These are phyloP conservation scores for Geotrichum fermentans DNA, from an alignment of 1,139 yeast species.

Conservation along the genomic window DNA sequence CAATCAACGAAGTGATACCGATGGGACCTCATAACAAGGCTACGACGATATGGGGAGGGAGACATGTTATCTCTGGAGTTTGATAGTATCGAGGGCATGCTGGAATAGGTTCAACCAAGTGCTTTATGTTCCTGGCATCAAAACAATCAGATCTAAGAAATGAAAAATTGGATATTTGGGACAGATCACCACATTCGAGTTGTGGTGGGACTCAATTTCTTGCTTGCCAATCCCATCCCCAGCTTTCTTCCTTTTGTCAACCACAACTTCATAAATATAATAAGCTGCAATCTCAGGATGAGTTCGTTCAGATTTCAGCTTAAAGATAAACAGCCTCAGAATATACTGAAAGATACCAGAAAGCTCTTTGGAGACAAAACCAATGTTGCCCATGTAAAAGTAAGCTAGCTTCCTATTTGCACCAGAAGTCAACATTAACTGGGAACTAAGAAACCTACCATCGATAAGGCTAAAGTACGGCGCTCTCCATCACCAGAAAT, in stretches of 20 bases:
- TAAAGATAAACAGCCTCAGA: constrained; percentile 13
- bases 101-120: too few relatives aligned
- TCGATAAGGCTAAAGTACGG: background rate
- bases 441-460: background rate
- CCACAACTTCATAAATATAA: background rate
- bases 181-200: background rate
- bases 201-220: background rate
- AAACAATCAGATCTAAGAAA: too few relatives aligned
- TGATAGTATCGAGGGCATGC: background rate
- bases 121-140: too few relatives aligned
- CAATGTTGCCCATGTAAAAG: constrained; percentile 5
- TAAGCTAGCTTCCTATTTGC: background rate
- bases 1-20: constrained; percentile 17
- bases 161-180: too few relatives aligned
- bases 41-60: background rate
- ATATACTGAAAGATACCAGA: constrained; percentile 16
- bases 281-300: background rate
- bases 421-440: background rate
- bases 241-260: constrained; percentile 1
- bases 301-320: constrained; percentile 14
- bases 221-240: background rate
- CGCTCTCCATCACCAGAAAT: background rate
- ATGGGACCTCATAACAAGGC: constrained; percentile 7
- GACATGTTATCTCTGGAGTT: background rate
- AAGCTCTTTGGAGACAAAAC: constrained; percentile 15